A percentile compares a stretch with the other conserved stretches of the same genome.
phyloP scores from a whole-genome alignment of 495 filamentous ascomycete species.

The Platismatia glauca region DNA sequence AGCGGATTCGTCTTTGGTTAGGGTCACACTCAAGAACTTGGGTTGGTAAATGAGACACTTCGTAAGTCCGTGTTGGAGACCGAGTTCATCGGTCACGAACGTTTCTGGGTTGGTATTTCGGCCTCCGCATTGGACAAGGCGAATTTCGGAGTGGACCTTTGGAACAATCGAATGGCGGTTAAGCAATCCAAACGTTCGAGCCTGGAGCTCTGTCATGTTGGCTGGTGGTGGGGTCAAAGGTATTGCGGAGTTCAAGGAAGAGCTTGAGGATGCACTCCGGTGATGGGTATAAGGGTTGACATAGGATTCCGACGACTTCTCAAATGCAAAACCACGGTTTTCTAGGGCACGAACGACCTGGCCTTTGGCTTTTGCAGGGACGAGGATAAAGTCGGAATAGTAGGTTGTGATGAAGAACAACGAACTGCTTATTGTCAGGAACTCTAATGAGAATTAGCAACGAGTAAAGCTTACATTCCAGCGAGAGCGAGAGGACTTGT shows the following conservation, averaged over 20 bases:
- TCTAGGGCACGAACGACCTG: constrained; percentile 71
- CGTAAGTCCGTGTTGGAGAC: constrained; percentile 57
- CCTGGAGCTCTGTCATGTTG: constrained; percentile 68
- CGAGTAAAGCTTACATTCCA: constrained; percentile 55
- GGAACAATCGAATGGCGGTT: constrained; percentile 66
- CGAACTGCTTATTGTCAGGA: constrained; percentile 40
- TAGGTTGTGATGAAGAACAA: constrained; percentile 99
- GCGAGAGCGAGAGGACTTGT: constrained; percentile 86
- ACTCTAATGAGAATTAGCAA: constrained; percentile 2
- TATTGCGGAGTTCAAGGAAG: constrained; percentile 36
- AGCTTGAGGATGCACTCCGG: constrained; percentile 40
- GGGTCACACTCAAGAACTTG: constrained; percentile 74
- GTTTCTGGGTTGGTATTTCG: constrained; percentile 40
- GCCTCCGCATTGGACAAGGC: constrained; percentile 78
- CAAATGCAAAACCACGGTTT: constrained; percentile 74
- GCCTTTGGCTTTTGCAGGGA: constrained; percentile 62
- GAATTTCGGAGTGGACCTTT: constrained; percentile 55
- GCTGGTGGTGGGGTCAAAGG: constrained; percentile 71
- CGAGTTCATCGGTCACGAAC: constrained; percentile 35
- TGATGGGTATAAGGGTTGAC: constrained; percentile 45
- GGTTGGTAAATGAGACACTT: constrained; percentile 64
- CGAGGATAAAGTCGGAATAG: constrained; percentile 93
- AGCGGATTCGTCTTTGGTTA: constrained; percentile 76
- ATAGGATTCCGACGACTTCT: constrained; percentile 60
- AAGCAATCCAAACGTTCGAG: constrained; percentile 68